These are phyloP conservation scores for Debaryomyces robertsiae DNA, from an alignment of 1,139 yeast genomes.

Conservation along the genomic window DNA sequence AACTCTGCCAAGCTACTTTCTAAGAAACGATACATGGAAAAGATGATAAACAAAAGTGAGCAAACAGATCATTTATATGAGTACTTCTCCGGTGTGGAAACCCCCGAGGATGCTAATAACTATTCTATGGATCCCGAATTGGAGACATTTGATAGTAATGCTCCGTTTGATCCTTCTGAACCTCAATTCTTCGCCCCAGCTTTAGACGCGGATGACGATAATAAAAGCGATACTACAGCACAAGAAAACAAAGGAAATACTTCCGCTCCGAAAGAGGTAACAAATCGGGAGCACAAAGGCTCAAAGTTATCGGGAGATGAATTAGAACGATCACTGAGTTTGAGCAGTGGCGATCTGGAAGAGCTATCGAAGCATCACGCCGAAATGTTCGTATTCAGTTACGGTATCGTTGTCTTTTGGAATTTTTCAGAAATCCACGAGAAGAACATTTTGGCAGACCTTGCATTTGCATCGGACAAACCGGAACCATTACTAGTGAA, in stretches of 20 bases:
- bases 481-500: constrained; percentile 58
- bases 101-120: constrained; percentile 64
- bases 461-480: constrained; percentile 69
- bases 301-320: neutral
- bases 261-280: constrained; percentile 16
- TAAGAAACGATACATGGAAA: constrained; percentile 70
- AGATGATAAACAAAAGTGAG: constrained; percentile 76
- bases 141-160: constrained; percentile 37
- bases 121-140: constrained; percentile 53
- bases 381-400: constrained; percentile 84
- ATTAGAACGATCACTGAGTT: neutral
- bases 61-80: constrained; percentile 90
- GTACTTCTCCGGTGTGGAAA: constrained; percentile 81
- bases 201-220: constrained; percentile 23
- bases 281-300: neutral
- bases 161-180: constrained; percentile 51
- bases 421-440: constrained; percentile 92
- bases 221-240: constrained; percentile 16
- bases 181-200: constrained; percentile 55
- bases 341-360: constrained; percentile 17
- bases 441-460: constrained; percentile 88
- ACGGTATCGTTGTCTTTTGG: constrained; percentile 97
- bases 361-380: constrained; percentile 76
- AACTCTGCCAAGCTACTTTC: constrained; percentile 64
- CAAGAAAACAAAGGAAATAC: constrained; percentile 21